Percentiles rank a stretch among this genome's conserved stretches.
These are phyloP conservation scores for Dactylonectria estremocensis DNA, from an alignment of 2,329 filamentous ascomycete genomes.

Conservation along the genomic window DNA sequence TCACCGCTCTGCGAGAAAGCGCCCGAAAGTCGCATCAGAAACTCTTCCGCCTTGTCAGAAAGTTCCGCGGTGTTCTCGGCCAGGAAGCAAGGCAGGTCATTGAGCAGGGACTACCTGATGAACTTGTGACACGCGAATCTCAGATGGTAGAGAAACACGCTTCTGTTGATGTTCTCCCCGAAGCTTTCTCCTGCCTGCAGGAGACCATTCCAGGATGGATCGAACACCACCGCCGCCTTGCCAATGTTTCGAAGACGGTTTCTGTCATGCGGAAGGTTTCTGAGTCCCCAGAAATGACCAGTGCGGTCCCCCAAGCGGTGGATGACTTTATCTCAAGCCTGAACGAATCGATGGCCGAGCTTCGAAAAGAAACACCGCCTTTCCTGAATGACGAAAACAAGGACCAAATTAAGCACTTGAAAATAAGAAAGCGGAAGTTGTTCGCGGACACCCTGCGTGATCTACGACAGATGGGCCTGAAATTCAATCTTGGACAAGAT, in stretches of 20 bases:
- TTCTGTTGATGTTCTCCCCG: conserved; percentile 26
- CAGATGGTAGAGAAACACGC: conserved; percentile 13
- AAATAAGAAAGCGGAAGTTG: conserved; percentile 89
- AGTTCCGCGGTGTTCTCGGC: conserved; percentile 85
- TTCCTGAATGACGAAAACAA: conserved; percentile 91
- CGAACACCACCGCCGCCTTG: conserved; percentile 74
- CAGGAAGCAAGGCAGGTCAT: conserved; percentile 81
- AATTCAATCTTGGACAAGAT: conserved; percentile 83
- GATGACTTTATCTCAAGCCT: conserved; percentile 80
- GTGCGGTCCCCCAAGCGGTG: conserved; percentile 73
- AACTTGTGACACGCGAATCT: conserved; percentile 46
- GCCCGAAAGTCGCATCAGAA: conserved; percentile 92
- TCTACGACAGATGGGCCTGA: conserved; percentile 90
- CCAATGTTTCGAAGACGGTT: conserved; percentile 78
- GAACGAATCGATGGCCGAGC: conserved; percentile 76
- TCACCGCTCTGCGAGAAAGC: conserved; percentile 89
- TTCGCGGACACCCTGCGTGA: conserved; percentile 90
- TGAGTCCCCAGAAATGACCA: conserved; percentile 63
- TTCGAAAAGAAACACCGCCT: conserved; percentile 87
- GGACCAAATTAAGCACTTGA: conserved; percentile 86
- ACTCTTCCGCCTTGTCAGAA: conserved; percentile 90
- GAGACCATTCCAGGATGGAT: conserved; percentile 56
- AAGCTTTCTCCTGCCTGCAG: conserved; percentile 42
- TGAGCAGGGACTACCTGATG: conserved; percentile 72
- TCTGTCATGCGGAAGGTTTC: conserved; percentile 81